phyloP scores from a whole-genome alignment of 306 rosid species.

The Vachellia pachyceras region DNA sequence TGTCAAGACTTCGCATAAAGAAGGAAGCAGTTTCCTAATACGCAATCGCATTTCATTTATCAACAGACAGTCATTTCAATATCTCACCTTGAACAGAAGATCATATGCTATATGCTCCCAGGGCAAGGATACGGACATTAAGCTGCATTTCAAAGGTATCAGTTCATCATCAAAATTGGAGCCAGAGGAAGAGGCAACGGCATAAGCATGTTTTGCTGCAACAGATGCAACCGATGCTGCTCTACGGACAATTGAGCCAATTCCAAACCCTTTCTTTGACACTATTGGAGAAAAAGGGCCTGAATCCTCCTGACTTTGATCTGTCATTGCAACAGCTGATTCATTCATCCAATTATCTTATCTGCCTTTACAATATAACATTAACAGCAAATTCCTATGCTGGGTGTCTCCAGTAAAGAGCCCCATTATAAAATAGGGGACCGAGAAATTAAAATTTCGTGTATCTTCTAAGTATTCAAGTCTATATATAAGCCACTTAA shows the following conservation, averaged over 20 bases:
- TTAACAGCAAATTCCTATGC: conserved; percentile 7
- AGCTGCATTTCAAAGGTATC: conserved; percentile 93
- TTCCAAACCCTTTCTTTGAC: conserved; percentile 78
- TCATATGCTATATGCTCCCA: conserved; percentile 95
- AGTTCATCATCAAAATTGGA: conserved; percentile 69
- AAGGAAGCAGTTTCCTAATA: conserved; percentile 26
- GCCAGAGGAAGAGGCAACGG: conserved; percentile 76
- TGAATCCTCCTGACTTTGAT: conserved; percentile 83
- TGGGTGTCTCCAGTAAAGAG: background rate
- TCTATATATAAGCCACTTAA: background rate
- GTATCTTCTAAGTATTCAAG: conserved; percentile 23
- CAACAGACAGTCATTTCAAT: conserved; percentile 10
- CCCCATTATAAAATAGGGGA: conserved; percentile 34
- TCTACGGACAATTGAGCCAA: conserved; percentile 81
- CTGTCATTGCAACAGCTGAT: conserved; percentile 54
- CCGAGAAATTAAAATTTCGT: too few relatives aligned
- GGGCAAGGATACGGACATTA: conserved; percentile 95
- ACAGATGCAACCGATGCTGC: conserved; percentile 92
- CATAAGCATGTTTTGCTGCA: conserved; percentile 90
- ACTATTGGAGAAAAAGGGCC: conserved; percentile 85
- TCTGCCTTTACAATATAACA: conserved; percentile 20
- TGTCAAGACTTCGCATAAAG: conserved; percentile 1
- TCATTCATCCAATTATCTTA: conserved; percentile 41
- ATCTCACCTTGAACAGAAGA: conserved; percentile 91
- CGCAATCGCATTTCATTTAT: conserved; percentile 27